A percentile compares a stretch with the other conserved stretches of the same genome.
Evolutionary conservation across 1,284 basidiomycete genomes (phyloP).

Genomic region (Anthracocystis walkeri): DNA sequence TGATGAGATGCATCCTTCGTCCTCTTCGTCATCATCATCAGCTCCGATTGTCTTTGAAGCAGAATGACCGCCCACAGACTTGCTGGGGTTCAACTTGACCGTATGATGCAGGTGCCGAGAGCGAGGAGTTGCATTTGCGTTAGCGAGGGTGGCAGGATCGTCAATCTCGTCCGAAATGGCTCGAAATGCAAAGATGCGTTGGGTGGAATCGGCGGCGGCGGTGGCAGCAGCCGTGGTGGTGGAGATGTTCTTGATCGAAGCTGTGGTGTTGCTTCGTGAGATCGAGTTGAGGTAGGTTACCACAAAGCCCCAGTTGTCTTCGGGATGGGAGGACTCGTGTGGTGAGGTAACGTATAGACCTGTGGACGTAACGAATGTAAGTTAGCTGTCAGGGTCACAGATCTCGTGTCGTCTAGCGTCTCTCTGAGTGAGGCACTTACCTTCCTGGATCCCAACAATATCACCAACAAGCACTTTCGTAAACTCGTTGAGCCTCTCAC

Average conservation of each 20-base stretch:
- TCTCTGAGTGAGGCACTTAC: slow-evolving; percentile 64
- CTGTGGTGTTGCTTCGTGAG: slow-evolving; percentile 46
- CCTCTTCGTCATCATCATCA: slow-evolving; percentile 18
- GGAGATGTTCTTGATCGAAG: slow-evolving; percentile 53
- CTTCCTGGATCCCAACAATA: slow-evolving; percentile 85
- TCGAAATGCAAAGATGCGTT: slow-evolving; percentile 56
- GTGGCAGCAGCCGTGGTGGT: slow-evolving; percentile 17
- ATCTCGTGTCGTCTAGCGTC: too few relatives aligned
- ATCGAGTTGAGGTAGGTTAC: slow-evolving; percentile 49
- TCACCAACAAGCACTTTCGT: slow-evolving; percentile 83
- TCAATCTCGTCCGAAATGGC: slow-evolving; percentile 58
- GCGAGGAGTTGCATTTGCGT: slow-evolving; percentile 5
- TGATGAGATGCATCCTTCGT: slow-evolving; percentile 20
- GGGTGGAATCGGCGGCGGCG: slow-evolving; percentile 7
- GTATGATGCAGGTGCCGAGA: slow-evolving; percentile 41
- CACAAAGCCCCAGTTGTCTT: slow-evolving; percentile 65
- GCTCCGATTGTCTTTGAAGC: background rate
- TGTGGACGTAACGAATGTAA: slow-evolving; percentile 2
- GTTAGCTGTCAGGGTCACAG: background rate
- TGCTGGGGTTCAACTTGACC: slow-evolving; percentile 3
- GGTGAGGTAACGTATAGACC: slow-evolving; percentile 57
- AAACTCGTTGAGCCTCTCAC: slow-evolving; percentile 63
- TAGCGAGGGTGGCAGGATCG: background rate
- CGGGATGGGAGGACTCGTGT: slow-evolving; percentile 58
- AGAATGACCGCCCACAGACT: background rate